Conservation (phyloP, 208 protist species). For the Phytomonas sp. region DNA sequence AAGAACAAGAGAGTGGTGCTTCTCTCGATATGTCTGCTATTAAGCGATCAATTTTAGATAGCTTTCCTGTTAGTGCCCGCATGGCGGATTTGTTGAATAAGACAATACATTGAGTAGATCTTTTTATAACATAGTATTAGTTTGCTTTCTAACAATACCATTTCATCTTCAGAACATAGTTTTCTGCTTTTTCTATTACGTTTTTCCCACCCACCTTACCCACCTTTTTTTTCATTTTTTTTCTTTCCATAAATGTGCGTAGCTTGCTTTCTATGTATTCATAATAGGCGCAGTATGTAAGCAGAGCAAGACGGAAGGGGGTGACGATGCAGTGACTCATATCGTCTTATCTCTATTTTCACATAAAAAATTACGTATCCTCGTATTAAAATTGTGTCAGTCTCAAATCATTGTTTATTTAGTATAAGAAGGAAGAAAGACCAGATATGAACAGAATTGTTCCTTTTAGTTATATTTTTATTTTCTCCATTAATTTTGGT, state of each 20-base stretch:
- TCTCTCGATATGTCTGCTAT: not conserved
- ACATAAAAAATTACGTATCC: not conserved
- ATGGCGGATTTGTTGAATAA: not conserved
- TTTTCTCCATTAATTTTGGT: not conserved
- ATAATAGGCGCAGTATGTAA: not conserved
- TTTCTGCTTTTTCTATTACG: conserved; percentile 3
- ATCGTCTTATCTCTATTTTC: not conserved
- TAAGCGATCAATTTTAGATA: not conserved
- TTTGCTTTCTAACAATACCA: not conserved
- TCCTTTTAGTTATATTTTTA: not conserved
- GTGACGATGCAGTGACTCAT: not conserved
- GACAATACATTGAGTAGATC: not conserved
- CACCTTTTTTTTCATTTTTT: no score
- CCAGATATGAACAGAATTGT: not conserved
- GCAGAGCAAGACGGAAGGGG: not conserved
- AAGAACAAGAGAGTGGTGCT: not conserved
- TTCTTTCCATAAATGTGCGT: not conserved
- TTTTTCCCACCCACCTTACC: not conserved
- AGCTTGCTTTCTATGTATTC: not conserved
- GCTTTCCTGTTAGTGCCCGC: not conserved
- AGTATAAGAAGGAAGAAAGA: not conserved
- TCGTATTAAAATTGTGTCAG: not conserved
- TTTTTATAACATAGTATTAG: not conserved
- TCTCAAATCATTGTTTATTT: not conserved
- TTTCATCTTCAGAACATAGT: not conserved